Conservation (phyloP, 2,329 filamentous ascomycete genomes). For the Colletotrichum sp. region DNA sequence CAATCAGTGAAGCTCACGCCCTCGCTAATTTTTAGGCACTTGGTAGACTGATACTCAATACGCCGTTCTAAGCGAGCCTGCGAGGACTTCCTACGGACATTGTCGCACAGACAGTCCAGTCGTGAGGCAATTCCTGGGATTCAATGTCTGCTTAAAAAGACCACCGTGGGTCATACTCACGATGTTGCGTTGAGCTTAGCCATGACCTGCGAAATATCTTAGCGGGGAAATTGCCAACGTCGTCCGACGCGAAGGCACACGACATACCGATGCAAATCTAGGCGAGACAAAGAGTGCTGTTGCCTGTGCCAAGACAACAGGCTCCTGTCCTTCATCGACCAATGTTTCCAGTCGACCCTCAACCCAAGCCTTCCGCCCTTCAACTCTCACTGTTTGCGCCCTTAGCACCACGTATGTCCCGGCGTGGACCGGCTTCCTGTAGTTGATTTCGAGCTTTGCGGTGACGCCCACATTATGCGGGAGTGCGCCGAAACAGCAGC, state of each 20-base stretch:
- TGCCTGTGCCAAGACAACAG: conserved; percentile 77
- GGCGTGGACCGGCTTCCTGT: conserved; percentile 79
- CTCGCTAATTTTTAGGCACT: not conserved
- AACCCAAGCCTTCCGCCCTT: conserved; percentile 95
- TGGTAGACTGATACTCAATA: not conserved
- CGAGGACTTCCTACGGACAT: not conserved
- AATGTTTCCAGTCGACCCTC: conserved; percentile 85
- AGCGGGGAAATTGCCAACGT: not conserved
- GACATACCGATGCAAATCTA: conserved; percentile 74
- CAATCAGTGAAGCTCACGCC: not conserved
- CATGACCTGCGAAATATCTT: conserved; percentile 31
- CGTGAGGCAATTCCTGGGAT: not conserved
- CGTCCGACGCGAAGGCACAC: conserved; percentile 22
- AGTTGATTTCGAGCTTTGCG: conserved; percentile 83
- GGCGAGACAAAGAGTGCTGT: conserved; percentile 89
- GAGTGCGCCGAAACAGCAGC: conserved; percentile 86
- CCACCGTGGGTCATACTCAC: not conserved
- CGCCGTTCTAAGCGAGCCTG: not conserved
- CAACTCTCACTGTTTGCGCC: conserved; percentile 81
- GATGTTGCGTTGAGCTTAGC: conserved; percentile 20
- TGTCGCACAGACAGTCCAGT: not conserved
- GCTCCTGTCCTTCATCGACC: conserved; percentile 61
- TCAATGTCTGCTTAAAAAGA: not conserved
- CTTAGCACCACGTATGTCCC: conserved; percentile 77
- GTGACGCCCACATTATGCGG: conserved; percentile 88